Percentiles rank a stretch among this genome's conserved stretches.
These are phyloP conservation scores for Fusarium piperis DNA, from an alignment of 2,329 filamentous ascomycete genomes.

Conservation along the genomic window DNA sequence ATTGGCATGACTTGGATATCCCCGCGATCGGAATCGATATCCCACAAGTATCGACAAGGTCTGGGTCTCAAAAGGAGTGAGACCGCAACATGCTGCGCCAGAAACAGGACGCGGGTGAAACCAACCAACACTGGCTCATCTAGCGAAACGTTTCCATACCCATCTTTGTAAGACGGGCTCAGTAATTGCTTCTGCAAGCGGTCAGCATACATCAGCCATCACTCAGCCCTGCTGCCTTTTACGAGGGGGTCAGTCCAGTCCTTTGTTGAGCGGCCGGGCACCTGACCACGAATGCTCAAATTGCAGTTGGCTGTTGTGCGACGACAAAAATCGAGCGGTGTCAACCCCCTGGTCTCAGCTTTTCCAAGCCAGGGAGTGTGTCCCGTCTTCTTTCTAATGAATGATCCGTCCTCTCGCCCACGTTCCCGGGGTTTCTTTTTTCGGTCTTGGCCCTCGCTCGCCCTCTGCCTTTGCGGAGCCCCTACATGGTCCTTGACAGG, in stretches of 20 bases:
- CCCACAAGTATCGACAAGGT: constrained; percentile 4
- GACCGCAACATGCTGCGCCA: constrained; percentile 9
- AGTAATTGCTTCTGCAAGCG: constrained; percentile 34
- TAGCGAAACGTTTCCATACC: not conserved
- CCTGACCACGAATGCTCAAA: constrained; percentile 37
- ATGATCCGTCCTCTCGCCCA: not conserved
- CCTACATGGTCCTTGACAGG: constrained; percentile 28
- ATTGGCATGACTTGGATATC: constrained; percentile 9
- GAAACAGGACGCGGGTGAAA: constrained; percentile 13
- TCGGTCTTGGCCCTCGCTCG: constrained; percentile 3
- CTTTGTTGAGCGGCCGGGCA: constrained; percentile 28
- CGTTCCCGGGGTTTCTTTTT: constrained; percentile 10
- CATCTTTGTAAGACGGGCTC: not conserved
- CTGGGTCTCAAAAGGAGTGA: constrained; percentile 12
- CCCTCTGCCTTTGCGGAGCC: constrained; percentile 2
- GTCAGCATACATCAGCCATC: constrained; percentile 26
- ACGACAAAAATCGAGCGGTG: constrained; percentile 17
- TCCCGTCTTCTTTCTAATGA: not conserved
- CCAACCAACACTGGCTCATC: constrained; percentile 7
- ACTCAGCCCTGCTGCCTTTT: not conserved
- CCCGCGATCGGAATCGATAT: constrained; percentile 26
- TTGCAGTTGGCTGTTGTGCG: constrained; percentile 31
- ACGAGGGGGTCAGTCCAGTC: constrained; percentile 1
- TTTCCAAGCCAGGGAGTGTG: constrained; percentile 2
- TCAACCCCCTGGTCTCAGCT: constrained; percentile 36